phyloP scores from a whole-genome alignment of 768 basidiomycete genomes.

The Fomitopsis serialis region DNA sequence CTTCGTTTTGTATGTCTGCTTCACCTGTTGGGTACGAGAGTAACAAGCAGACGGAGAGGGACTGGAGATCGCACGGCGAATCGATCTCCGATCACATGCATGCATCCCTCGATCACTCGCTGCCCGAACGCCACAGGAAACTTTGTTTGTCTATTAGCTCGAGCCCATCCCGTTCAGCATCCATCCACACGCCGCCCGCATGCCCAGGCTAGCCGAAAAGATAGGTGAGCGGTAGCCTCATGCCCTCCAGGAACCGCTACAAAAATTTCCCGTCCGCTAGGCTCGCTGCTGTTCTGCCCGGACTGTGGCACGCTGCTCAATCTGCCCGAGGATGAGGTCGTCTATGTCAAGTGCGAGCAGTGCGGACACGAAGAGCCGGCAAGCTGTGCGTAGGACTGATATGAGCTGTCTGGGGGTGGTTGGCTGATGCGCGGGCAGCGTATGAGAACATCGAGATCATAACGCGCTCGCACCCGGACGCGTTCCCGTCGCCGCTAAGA shows the following conservation, averaged over 20 bases:
- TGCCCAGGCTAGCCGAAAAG: constrained; percentile 36
- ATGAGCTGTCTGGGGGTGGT: neutral
- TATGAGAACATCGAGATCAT: constrained; percentile 90
- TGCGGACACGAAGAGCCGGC: constrained; percentile 86
- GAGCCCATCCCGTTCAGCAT: too few relatives aligned
- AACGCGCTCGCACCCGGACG: constrained; percentile 89
- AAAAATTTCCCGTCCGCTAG: constrained; percentile 30
- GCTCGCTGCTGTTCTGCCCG: constrained; percentile 92
- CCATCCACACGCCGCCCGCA: constrained; percentile 4
- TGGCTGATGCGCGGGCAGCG: constrained; percentile 38
- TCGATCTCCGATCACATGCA: constrained; percentile 1
- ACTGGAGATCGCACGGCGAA: neutral
- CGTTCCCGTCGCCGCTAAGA: constrained; percentile 84
- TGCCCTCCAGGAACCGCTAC: neutral
- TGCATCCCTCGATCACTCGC: neutral
- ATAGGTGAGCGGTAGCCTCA: constrained; percentile 32
- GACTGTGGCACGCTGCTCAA: constrained; percentile 87
- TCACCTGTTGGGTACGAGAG: neutral
- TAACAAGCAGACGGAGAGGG: neutral
- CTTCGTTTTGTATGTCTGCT: neutral
- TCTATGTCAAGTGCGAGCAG: constrained; percentile 79
- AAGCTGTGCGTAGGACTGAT: constrained; percentile 71
- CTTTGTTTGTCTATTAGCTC: too few relatives aligned
- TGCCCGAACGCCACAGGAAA: too few relatives aligned
- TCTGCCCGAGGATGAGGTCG: constrained; percentile 70